phyloP scores from a whole-genome alignment of 352 stramenopile genomes.

The Pythium scleroteichum region DNA sequence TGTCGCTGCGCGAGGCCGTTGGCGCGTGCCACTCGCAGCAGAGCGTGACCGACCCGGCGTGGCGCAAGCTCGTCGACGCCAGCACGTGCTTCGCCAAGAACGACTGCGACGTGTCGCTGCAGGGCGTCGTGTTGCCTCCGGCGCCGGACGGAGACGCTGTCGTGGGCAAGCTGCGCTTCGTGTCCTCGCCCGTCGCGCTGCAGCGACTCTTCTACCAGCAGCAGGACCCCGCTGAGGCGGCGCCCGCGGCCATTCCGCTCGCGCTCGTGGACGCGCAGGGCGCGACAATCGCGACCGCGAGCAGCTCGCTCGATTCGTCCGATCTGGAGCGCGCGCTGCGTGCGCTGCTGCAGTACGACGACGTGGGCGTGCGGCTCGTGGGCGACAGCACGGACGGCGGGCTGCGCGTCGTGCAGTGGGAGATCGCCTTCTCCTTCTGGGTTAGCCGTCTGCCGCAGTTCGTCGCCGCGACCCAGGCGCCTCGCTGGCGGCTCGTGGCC shows the following conservation, averaged over 20 bases:
- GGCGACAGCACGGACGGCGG: conserved; percentile 5
- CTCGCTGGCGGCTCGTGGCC: conserved; percentile 21
- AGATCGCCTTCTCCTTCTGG: conserved; percentile 26
- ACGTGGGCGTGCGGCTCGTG: conserved; percentile 37
- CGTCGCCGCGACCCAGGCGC: conserved; percentile 1
- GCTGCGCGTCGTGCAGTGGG: conserved; percentile 15
- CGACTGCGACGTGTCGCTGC: conserved; percentile 42
- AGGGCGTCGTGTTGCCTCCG: conserved; percentile 35
- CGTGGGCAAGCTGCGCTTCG: conserved; percentile 40
- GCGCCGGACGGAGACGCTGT: conserved; percentile 12
- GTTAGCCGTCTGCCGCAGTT: conserved; percentile 19
- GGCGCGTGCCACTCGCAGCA: conserved; percentile 30
- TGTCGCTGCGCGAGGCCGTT: conserved; percentile 39
- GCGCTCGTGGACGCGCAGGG: conserved; percentile 22
- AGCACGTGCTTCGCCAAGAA: conserved; percentile 53
- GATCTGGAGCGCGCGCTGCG: conserved; percentile 30
- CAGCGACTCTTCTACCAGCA: conserved; percentile 46
- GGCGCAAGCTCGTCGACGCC: conserved; percentile 50
- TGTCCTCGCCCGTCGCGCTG: neutral
- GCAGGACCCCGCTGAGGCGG: conserved; percentile 20
- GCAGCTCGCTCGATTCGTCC: conserved; percentile 24
- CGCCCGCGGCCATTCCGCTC: conserved; percentile 7
- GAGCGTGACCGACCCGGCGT: conserved; percentile 35
- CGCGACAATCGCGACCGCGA: conserved; percentile 13
- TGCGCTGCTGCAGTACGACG: conserved; percentile 39